Percentiles rank a stretch among this genome's conserved stretches.
Conservation (phyloP, 1,284 basidiomycete species). For the Moniliophthora roreri region DNA sequence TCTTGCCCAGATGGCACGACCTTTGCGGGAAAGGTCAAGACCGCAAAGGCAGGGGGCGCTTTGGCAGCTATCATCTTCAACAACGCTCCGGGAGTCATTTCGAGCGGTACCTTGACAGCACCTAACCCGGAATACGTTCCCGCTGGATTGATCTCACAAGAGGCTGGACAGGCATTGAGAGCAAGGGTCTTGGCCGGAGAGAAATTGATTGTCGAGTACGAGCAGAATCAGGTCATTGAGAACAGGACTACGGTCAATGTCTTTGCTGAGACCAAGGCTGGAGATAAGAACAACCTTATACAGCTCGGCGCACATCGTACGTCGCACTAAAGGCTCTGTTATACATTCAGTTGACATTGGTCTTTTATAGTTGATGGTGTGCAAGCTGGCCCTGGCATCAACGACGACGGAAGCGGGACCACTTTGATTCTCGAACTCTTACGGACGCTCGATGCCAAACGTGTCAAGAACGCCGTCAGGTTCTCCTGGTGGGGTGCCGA, state of each 20-base stretch:
- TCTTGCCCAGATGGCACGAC: conserved; percentile 16
- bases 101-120: conserved; percentile 19
- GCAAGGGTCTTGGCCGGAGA: conserved; percentile 18
- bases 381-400: conserved; percentile 27
- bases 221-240: conserved; percentile 14
- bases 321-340: background rate
- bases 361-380: conserved; percentile 21
- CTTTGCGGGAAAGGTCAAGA: conserved; percentile 25
- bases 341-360: background rate
- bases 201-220: background rate
- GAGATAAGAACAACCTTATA: conserved; percentile 22
- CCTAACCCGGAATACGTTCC: conserved; percentile 12
- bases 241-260: conserved; percentile 24
- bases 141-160: conserved; percentile 5
- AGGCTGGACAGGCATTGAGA: conserved; percentile 10
- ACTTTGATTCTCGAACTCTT: conserved; percentile 24
- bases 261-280: conserved; percentile 25
- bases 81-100: conserved; percentile 20
- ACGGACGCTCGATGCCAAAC: conserved; percentile 14
- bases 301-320: conserved; percentile 9
- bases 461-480: conserved; percentile 22
- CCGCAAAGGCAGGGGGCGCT: conserved; percentile 23
- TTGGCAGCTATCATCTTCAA: conserved; percentile 26
- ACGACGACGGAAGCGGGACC: conserved; percentile 28
- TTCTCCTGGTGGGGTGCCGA: conserved; percentile 28